phyloP scores from a whole-genome alignment of 257 asterid genomes.

The Paraleonurus japonicus region DNA sequence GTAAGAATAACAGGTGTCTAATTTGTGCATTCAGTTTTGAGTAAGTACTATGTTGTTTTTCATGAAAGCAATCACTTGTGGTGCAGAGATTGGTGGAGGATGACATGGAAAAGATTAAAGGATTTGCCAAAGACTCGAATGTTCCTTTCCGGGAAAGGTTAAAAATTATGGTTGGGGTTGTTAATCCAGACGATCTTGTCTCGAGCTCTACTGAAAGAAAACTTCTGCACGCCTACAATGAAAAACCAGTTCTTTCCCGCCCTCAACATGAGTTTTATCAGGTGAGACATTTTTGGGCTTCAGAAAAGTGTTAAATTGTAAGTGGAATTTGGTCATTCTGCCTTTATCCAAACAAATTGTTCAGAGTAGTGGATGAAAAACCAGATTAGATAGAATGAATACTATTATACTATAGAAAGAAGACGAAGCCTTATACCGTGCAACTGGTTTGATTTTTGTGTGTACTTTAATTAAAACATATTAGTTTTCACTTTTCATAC shows the following conservation, averaged over 20 bases:
- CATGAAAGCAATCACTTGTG: not conserved
- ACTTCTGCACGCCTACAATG: conserved; percentile 68
- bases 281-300: conserved; percentile 24
- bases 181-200: conserved; percentile 67
- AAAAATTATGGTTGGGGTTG: conserved; percentile 70
- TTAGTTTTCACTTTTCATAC: too few relatives aligned
- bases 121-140: conserved; percentile 65
- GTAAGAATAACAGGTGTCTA: conserved; percentile 29
- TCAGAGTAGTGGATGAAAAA: too few relatives aligned
- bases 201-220: conserved; percentile 67
- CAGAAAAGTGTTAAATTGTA: not conserved
- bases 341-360: too few relatives aligned
- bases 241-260: conserved; percentile 78
- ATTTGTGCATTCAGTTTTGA: not conserved
- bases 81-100: conserved; percentile 62
- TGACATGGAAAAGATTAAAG: conserved; percentile 66
- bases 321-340: too few relatives aligned
- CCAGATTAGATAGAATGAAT: too few relatives aligned
- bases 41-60: not conserved
- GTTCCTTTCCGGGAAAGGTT: conserved; percentile 70
- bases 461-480: too few relatives aligned
- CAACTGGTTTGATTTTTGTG: too few relatives aligned
- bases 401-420: too few relatives aligned
- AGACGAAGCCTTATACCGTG: too few relatives aligned
- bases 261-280: conserved; percentile 74